These are phyloP conservation scores for Lophiotrema nucula DNA, from an alignment of 495 filamentous ascomycete genomes.

Conservation along the genomic window DNA sequence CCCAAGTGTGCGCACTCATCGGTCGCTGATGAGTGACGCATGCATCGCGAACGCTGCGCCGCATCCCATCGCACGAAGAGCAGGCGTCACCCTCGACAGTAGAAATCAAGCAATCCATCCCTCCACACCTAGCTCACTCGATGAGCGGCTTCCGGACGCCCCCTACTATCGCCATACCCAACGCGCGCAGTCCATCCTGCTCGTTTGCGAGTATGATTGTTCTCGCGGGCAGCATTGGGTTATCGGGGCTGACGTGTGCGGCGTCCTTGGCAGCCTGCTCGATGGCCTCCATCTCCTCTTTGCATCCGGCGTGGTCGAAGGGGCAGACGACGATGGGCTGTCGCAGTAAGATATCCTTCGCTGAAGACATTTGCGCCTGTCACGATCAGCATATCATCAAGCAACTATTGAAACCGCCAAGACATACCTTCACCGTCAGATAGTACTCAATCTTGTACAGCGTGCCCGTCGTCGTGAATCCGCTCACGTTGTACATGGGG, in stretches of 20 bases:
- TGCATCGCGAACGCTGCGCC: too few relatives aligned
- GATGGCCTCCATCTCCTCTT: constrained; percentile 97
- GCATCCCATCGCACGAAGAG: too few relatives aligned
- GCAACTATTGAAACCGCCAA: background rate
- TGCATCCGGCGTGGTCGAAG: constrained; percentile 90
- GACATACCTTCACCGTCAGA: constrained; percentile 81
- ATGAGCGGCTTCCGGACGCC: constrained; percentile 86
- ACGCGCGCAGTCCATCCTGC: constrained; percentile 66
- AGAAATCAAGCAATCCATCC: too few relatives aligned
- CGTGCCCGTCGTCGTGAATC: constrained; percentile 90
- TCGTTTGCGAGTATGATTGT: constrained; percentile 78
- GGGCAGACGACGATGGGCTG: constrained; percentile 97
- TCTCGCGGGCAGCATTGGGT: constrained; percentile 80
- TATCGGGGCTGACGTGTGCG: constrained; percentile 77
- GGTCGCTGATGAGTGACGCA: too few relatives aligned
- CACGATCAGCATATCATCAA: constrained; percentile 5
- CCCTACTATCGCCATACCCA: constrained; percentile 83
- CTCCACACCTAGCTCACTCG: constrained; percentile 69
- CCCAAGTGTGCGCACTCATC: too few relatives aligned
- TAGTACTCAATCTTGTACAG: constrained; percentile 99
- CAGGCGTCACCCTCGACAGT: too few relatives aligned
- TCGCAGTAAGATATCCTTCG: constrained; percentile 83
- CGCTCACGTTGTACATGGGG: constrained; percentile 81
- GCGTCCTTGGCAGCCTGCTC: constrained; percentile 93
- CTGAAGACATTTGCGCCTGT: constrained; percentile 86